Base-by-base conservation (phyloP, 805 yeast genomes). In the Yamadazyma phyllophila region DNA sequence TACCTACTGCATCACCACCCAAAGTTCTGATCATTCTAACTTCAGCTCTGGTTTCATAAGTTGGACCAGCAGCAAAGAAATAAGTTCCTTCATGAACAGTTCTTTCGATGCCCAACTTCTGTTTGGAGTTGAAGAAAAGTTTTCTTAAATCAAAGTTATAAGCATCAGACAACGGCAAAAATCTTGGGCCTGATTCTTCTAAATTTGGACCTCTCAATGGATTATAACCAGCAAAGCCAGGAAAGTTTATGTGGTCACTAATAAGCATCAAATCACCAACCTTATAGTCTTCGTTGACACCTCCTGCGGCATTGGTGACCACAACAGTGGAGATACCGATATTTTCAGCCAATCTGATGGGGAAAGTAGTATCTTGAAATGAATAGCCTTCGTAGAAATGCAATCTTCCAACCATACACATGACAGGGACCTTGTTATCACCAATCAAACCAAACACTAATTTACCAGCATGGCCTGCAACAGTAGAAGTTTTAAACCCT, bases 261-360 rank as follows among this genome's bases (percentile, higher is more conserved):
- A 92, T 79, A 39, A 94, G 75, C 98, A 94, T 92, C 52, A 92
- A 70, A 59, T 94, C 97, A 27, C 97, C 97, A 2, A 92, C 87
- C 43, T 74, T 74, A 63, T 66, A 91, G 3, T 57, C 59, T 2
- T 78, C 66, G 57, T 89, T 85, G 38, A 86, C 64, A 1, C 97
- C 97, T 38, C 98, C 99, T 2, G 97, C 96, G 1, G 99, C 99
- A 65, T 92, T 92, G n/a, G 98, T 92, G 8, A 85, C 95, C 17
- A 92, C 71, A 36, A 92, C 71, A 2, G 74, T 71, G 37, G 73
- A 64, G 26, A 83, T 81, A 0, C 85, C 88, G 56, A 91, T 66
- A 34, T 69, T 61, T 41, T 80, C 73, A 44, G 95, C 81, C 17
- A 86, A 83, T 47, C 99, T 77, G 13, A 92, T 73, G 0, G 97